Evolutionary conservation across 2,329 filamentous ascomycete species (phyloP).

Genomic region (Colletotrichum chrysophilum): DNA sequence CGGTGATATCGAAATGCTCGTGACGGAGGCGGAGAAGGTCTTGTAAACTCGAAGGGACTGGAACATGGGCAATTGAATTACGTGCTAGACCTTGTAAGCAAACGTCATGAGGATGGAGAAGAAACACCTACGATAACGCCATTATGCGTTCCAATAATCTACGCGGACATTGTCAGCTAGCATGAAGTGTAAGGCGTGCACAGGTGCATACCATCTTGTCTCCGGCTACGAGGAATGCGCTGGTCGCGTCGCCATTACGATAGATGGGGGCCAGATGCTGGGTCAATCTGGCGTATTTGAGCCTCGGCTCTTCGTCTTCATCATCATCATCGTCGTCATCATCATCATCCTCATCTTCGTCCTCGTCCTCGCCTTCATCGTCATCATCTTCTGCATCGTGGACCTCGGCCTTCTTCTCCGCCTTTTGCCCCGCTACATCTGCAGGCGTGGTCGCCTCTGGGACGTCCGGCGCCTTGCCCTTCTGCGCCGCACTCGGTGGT

Average conservation of each 20-base stretch:
- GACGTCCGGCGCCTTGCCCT: slow-evolving; percentile 14
- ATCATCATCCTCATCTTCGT: slow-evolving; percentile 58
- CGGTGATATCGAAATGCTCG: slow-evolving; percentile 88
- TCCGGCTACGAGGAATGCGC: slow-evolving; percentile 85
- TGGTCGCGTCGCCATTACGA: slow-evolving; percentile 93
- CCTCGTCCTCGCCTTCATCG: slow-evolving; percentile 44
- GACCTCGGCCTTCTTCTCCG: slow-evolving; percentile 23
- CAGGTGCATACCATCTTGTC: slow-evolving; percentile 84
- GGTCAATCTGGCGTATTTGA: slow-evolving; percentile 92
- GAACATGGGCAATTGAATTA: slow-evolving; percentile 82
- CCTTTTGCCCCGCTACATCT: slow-evolving; percentile 7
- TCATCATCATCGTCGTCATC: slow-evolving; percentile 79
- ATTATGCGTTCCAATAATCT: slow-evolving; percentile 95
- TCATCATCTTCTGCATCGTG: slow-evolving; percentile 26
- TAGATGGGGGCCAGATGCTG: slow-evolving; percentile 81
- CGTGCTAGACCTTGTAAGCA: slow-evolving; percentile 63
- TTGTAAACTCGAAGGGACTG: slow-evolving; percentile 85
- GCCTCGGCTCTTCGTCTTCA: slow-evolving; percentile 89
- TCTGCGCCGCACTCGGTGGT: slow-evolving; percentile 1
- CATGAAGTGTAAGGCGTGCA: neutral
- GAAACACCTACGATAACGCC: slow-evolving; percentile 81
- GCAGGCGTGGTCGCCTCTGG: neutral
- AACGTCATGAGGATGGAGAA: neutral
- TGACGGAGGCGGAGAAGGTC: slow-evolving; percentile 91
- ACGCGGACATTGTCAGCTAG: slow-evolving; percentile 36